phyloP scores from a whole-genome alignment of 164 flowering plant species.

The Nymphaea colorata region DNA sequence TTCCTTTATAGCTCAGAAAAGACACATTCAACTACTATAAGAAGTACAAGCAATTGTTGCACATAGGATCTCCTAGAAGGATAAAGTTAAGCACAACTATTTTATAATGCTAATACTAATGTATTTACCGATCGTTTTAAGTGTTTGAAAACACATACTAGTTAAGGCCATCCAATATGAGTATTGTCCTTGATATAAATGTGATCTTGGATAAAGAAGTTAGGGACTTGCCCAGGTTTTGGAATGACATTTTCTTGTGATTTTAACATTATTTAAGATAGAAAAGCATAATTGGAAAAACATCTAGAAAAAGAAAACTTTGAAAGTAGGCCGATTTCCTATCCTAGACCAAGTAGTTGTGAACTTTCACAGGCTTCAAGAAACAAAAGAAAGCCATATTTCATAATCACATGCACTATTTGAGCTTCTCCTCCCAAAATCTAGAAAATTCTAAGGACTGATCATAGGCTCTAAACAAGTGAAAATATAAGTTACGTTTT shows the following conservation, averaged over 20 bases:
- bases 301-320: not conserved
- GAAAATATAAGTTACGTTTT: not conserved
- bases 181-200: not conserved
- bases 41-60: not conserved
- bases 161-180: not conserved
- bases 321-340: not conserved
- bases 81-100: not conserved
- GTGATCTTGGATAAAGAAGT: not conserved
- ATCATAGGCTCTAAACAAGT: not conserved
- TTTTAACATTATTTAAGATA: conserved; percentile 79
- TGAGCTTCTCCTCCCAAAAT: conserved; percentile 4
- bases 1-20: too few species aligned
- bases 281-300: not conserved
- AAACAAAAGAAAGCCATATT: not conserved
- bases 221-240: conserved; percentile 54
- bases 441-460: not conserved
- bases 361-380: not conserved
- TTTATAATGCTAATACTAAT: not conserved
- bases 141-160: not conserved
- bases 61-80: not conserved
- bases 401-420: not conserved
- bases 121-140: not conserved
- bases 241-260: conserved; percentile 74
- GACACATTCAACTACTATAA: too few species aligned
- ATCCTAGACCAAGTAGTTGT: not conserved